Base-by-base conservation (phyloP, 1,139 yeast species). In the Sugiyamaella xylanicola region DNA sequence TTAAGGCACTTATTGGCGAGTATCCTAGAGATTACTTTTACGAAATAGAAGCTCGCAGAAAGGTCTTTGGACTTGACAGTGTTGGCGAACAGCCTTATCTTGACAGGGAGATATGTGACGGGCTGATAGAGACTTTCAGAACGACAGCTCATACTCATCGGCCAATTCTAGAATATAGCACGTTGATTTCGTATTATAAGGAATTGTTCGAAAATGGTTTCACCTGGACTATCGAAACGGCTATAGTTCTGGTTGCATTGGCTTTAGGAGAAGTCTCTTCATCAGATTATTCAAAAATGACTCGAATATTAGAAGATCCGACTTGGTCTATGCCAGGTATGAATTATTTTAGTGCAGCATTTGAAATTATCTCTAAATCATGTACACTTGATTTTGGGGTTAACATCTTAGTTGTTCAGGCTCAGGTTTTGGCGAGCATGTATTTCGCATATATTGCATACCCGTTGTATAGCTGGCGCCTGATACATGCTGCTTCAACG, bases 401-500 rank as follows among this genome's bases (percentile, higher is more conserved):
- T 9, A 47, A 55, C 35, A 27, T 44, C 16, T 44, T 47, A n/a
- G 43, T 55, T 4, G 54, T 53, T 32, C 51, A 49, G 44, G 49
- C 53, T 50, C 44, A 46, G 39, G 50, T 45, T 51, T 51, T 39
- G 25, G 45, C 49, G 19, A 35, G 50, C 16, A 41, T 59, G 9
- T 60, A 60, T 53, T 54, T 59, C 50, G 62, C 63, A 9, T 60
- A 60, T 48, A 29, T 53, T 5, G 62, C 57, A 9, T 47, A 54
- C 5, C 63, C 63, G 29, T 51, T 60, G 29, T 29, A 49, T 20
- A 56, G 60, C 35, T 60, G 63, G 63, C 50, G 52, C 19, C 32
- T 59, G 40, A 56, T 60, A 11, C 59, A 58, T 39, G 56, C 53
- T 13, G 61, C 61, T 3, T 53, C 63, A 16, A 47, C 45, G 15